Percentiles rank a stretch among this genome's conserved stretches.
Evolutionary conservation across 768 basidiomycete genomes (phyloP).

Genomic region (Mycena pura): DNA sequence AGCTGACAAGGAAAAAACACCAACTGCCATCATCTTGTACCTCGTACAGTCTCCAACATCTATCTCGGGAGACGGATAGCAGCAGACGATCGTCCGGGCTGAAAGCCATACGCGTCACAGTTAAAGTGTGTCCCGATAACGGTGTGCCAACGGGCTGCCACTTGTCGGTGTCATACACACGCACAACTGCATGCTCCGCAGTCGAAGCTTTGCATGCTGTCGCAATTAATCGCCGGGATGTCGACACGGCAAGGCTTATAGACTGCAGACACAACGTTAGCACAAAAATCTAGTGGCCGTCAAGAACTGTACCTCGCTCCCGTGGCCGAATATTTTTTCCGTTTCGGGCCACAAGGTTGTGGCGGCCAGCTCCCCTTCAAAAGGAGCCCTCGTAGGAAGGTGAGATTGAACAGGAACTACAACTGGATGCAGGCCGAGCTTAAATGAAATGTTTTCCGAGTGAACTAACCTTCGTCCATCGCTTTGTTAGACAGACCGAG

Average conservation of each 20-base stretch:
- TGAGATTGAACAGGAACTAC: slow-evolving; percentile 14
- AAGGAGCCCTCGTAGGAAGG: slow-evolving; percentile 56
- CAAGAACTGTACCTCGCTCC: slow-evolving; percentile 76
- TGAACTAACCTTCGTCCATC: slow-evolving; percentile 66
- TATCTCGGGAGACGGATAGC: slow-evolving; percentile 88
- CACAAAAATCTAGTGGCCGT: background rate
- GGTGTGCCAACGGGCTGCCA: slow-evolving; percentile 78
- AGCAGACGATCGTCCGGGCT: slow-evolving; percentile 83
- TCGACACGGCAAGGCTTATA: slow-evolving; percentile 80
- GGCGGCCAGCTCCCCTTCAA: slow-evolving; percentile 89
- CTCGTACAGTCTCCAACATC: slow-evolving; percentile 88
- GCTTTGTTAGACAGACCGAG: slow-evolving; percentile 96
- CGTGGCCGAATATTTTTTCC: slow-evolving; percentile 97
- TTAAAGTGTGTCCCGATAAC: slow-evolving; percentile 84
- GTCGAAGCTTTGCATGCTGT: slow-evolving; percentile 91
- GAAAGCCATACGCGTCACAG: slow-evolving; percentile 90
- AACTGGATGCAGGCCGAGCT: slow-evolving; percentile 1
- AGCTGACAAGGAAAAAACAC: background rate
- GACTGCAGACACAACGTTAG: slow-evolving; percentile 53
- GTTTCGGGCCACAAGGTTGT: slow-evolving; percentile 95
- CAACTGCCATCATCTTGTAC: slow-evolving; percentile 48
- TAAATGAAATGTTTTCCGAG: background rate
- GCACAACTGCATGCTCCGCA: slow-evolving; percentile 87
- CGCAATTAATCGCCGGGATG: slow-evolving; percentile 72
- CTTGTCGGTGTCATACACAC: slow-evolving; percentile 75